Percentiles rank a stretch among this genome's conserved stretches.
These are phyloP conservation scores for Hericium rajendrae DNA, from an alignment of 768 basidiomycete species.

Conservation along the genomic window DNA sequence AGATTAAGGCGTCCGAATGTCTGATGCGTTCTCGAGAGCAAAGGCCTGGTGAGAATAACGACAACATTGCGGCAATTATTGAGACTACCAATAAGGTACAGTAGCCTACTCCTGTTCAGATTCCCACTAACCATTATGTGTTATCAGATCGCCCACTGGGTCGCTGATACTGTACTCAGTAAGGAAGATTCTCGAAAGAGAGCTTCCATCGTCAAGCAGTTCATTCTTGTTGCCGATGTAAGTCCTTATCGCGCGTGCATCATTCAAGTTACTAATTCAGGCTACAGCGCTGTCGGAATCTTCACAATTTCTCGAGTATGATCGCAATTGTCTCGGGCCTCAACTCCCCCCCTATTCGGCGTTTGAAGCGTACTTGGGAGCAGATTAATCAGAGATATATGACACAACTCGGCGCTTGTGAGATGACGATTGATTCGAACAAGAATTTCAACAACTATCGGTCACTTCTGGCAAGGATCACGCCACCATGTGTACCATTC, in stretches of 20 bases:
- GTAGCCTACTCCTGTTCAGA: not conserved
- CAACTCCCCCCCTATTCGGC: conserved; percentile 86
- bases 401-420: conserved; percentile 66
- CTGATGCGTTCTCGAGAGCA: conserved; percentile 75
- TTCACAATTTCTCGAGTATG: conserved; percentile 97
- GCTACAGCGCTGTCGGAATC: conserved; percentile 67
- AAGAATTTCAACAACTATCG: conserved; percentile 94
- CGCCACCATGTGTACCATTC: conserved; percentile 94
- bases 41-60: conserved; percentile 52
- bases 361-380: conserved; percentile 91
- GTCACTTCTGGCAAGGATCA: conserved; percentile 67
- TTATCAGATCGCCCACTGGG: conserved; percentile 83
- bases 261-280: not conserved
- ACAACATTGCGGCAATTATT: conserved; percentile 83
- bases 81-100: conserved; percentile 75
- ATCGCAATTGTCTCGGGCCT: conserved; percentile 91
- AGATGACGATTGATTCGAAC: conserved; percentile 85
- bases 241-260: conserved; percentile 22
- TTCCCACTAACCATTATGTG: not conserved
- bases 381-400: conserved; percentile 69
- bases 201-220: conserved; percentile 75
- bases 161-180: conserved; percentile 72
- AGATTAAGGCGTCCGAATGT: conserved; percentile 86
- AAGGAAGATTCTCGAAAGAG: conserved; percentile 80
- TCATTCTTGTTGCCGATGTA: conserved; percentile 88